phyloP scores from a whole-genome alignment of 352 stramenopile genomes.

The Plasmopara viticola region DNA sequence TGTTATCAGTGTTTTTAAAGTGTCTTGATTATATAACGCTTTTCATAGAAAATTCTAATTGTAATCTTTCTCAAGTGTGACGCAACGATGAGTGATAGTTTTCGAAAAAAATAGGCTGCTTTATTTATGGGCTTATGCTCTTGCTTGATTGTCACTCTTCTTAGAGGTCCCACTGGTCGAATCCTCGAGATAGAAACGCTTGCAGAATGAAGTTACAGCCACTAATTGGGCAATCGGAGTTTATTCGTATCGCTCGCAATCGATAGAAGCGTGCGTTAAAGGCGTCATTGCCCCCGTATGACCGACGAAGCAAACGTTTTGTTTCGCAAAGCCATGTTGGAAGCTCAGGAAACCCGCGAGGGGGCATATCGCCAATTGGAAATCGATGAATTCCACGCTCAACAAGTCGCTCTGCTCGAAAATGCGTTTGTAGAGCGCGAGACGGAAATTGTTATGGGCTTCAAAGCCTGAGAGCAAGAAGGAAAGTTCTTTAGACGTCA shows the following conservation, averaged over 20 bases:
- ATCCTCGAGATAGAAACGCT: conserved; percentile 84
- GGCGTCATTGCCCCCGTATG: conserved; percentile 87
- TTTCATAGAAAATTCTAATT: too few species aligned
- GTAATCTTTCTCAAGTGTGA: too few species aligned
- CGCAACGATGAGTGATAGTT: too few species aligned
- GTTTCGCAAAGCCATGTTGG: conserved; percentile 89
- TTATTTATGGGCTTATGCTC: too few species aligned
- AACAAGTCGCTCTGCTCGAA: conserved; percentile 70
- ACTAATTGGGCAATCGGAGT: conserved; percentile 73
- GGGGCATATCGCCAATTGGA: conserved; percentile 86
- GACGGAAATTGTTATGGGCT: conserved; percentile 82
- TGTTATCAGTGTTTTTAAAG: too few species aligned
- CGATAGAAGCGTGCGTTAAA: conserved; percentile 85
- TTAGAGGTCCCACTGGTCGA: conserved; percentile 34
- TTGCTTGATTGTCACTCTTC: too few species aligned
- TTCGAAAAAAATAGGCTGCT: too few species aligned
- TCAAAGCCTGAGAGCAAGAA: conserved; percentile 71
- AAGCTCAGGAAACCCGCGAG: conserved; percentile 87
- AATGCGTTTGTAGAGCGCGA: conserved; percentile 85
- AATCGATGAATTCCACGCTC: conserved; percentile 79
- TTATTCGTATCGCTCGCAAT: conserved; percentile 89
- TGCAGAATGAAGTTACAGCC: conserved; percentile 58
- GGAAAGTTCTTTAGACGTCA: conserved; percentile 50
- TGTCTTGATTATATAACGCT: too few species aligned
- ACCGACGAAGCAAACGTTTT: conserved; percentile 92